Conservation (phyloP, 1,139 yeast species). For the Pichia sp. region DNA sequence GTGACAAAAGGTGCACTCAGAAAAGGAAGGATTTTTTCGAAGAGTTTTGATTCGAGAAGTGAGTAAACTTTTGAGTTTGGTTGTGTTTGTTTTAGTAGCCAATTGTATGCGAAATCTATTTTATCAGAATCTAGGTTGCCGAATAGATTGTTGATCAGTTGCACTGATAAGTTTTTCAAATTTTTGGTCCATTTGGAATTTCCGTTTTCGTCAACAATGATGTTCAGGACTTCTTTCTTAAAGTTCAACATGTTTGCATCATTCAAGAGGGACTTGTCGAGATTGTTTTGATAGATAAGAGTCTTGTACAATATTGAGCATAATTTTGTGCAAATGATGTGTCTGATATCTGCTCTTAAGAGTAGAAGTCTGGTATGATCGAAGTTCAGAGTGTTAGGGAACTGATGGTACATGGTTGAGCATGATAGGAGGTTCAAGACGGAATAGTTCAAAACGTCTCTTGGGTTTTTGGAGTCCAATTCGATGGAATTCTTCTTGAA, state of each 20-base stretch:
- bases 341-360: slow-evolving; percentile 80
- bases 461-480: slow-evolving; percentile 30
- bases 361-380: slow-evolving; percentile 78
- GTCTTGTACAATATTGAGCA: slow-evolving; percentile 64
- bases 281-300: slow-evolving; percentile 23
- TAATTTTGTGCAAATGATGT: slow-evolving; percentile 73
- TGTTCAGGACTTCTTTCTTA: slow-evolving; percentile 64
- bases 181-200: slow-evolving; percentile 89
- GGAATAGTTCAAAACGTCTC: slow-evolving; percentile 40
- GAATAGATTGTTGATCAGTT: slow-evolving; percentile 42
- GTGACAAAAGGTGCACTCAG: slow-evolving; percentile 1
- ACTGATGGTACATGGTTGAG: slow-evolving; percentile 75
- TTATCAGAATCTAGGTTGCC: slow-evolving; percentile 33
- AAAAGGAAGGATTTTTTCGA: slow-evolving; percentile 40
- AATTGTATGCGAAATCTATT: slow-evolving; percentile 66
- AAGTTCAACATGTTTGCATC: slow-evolving; percentile 20
- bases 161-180: slow-evolving; percentile 67
- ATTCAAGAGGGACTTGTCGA: slow-evolving; percentile 29
- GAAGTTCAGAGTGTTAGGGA: slow-evolving; percentile 82
- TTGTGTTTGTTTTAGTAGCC: slow-evolving; percentile 83
- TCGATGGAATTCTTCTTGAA: slow-evolving; percentile 41
- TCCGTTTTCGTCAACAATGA: slow-evolving; percentile 81
- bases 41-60: slow-evolving; percentile 68
- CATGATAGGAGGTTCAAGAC: slow-evolving; percentile 66
- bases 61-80: slow-evolving; percentile 79